A percentile compares a stretch with the other conserved stretches of the same genome.
Evolutionary conservation across 345 rosid species (phyloP).

Genomic region (Murraya paniculata): DNA sequence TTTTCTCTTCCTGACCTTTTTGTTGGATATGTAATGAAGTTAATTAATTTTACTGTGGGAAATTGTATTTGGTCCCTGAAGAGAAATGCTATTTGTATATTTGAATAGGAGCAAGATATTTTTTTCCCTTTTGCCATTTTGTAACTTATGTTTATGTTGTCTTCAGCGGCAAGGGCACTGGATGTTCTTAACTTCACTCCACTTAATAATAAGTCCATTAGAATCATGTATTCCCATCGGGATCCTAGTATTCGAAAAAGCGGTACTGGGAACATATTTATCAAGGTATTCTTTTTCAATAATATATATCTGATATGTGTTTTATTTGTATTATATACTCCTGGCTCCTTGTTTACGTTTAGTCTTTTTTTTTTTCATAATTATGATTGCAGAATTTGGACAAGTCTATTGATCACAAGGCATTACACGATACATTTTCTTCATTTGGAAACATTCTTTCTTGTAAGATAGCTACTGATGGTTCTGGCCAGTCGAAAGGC

Average conservation of each 20-base stretch:
- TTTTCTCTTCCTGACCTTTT: neutral
- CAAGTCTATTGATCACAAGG: conserved; percentile 89
- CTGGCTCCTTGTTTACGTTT: conserved; percentile 1
- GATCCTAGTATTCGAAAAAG: conserved; percentile 88
- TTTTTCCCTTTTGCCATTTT: neutral
- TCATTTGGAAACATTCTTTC: conserved; percentile 83
- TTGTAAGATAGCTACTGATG: conserved; percentile 82
- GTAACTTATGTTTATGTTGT: conserved; percentile 7
- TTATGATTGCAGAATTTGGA: conserved; percentile 63
- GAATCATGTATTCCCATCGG: conserved; percentile 90
- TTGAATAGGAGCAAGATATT: neutral
- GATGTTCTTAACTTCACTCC: conserved; percentile 72
- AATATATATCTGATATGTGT: neutral
- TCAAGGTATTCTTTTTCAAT: conserved; percentile 47
- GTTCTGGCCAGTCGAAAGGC: conserved; percentile 85
- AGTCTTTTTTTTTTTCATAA: neutral
- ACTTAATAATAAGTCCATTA: conserved; percentile 62
- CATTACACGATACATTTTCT: conserved; percentile 82
- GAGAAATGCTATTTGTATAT: neutral
- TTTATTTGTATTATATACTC: neutral
- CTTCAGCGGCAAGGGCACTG: conserved; percentile 82
- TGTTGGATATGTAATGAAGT: neutral
- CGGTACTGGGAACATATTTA: conserved; percentile 91
- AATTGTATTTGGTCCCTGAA: neutral
- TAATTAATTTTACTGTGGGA: neutral